Percentiles rank a stretch among this genome's conserved stretches.
Evolutionary conservation across 371 early-diverging fungal genomes (phyloP).

Genomic region (Actinomortierella ambigua): DNA sequence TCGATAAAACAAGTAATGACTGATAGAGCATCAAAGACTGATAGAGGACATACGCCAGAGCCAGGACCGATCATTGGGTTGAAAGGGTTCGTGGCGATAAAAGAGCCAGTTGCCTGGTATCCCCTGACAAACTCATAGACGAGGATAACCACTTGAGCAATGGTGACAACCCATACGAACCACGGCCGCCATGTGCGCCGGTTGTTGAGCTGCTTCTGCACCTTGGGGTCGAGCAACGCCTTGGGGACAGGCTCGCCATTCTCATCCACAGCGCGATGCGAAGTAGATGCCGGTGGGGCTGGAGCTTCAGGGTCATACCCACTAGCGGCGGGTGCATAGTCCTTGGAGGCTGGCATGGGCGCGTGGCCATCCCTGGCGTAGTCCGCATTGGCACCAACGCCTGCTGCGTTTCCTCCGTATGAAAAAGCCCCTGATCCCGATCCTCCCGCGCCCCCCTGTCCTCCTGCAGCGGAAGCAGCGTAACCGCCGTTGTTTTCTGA

Average conservation of each 20-base stretch:
- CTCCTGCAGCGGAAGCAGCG: no score
- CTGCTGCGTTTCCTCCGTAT: no score
- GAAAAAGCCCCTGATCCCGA: no score
- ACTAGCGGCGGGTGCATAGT: neutral
- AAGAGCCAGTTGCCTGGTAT: slow-evolving; percentile 55
- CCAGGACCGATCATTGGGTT: slow-evolving; percentile 72
- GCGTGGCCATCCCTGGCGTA: neutral
- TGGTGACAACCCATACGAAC: slow-evolving; percentile 61
- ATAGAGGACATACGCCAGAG: slow-evolving; percentile 54
- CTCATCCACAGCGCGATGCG: neutral
- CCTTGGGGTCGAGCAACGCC: slow-evolving; percentile 38
- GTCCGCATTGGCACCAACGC: neutral
- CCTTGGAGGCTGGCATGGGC: slow-evolving; percentile 5
- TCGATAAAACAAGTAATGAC: no score
- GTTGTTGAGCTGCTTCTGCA: slow-evolving; percentile 29
- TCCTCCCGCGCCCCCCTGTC: no score
- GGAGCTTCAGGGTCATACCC: slow-evolving; percentile 4
- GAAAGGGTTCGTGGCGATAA: slow-evolving; percentile 59
- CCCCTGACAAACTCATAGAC: slow-evolving; percentile 59
- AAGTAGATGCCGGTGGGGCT: slow-evolving; percentile 6
- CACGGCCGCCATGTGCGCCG: slow-evolving; percentile 44
- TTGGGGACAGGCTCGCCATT: slow-evolving; percentile 27
- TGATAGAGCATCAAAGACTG: no score
- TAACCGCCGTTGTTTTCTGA: no score
- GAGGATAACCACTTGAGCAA: slow-evolving; percentile 58